Percentiles rank a stretch among this genome's conserved stretches.
These are phyloP conservation scores for Fusarium algeriense DNA, from an alignment of 2,329 filamentous ascomycete species.

Conservation along the genomic window DNA sequence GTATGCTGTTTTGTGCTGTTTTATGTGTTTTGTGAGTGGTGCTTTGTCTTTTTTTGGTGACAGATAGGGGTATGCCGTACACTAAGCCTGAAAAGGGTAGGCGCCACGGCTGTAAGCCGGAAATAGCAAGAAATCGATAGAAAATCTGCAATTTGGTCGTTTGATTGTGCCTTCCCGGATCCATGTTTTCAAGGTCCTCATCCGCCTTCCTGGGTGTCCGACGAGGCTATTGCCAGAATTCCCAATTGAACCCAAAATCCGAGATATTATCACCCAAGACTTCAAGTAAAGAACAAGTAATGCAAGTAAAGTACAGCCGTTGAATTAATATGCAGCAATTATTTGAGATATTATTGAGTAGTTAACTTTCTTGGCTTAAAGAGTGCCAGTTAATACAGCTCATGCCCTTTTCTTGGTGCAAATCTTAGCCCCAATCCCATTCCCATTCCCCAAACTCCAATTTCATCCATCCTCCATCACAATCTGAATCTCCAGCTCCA, in stretches of 20 bases:
- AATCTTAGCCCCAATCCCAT: background rate
- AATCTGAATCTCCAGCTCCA: background rate
- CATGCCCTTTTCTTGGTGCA: background rate
- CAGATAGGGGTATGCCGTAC: no score
- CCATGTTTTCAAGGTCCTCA: no score
- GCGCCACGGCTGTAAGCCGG: no score
- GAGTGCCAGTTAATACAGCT: background rate
- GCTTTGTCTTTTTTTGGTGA: no score
- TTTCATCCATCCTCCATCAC: background rate
- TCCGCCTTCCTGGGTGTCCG: background rate
- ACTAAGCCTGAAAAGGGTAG: no score
- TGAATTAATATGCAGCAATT: no score
- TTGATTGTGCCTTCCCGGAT: no score
- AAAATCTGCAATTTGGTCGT: no score
- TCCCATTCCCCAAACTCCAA: constrained; percentile 9
- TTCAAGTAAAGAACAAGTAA: background rate
- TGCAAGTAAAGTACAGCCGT: no score
- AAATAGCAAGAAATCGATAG: no score
- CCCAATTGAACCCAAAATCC: background rate
- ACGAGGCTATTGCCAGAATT: constrained; percentile 6
- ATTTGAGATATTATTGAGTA: background rate
- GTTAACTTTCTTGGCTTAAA: background rate
- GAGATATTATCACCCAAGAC: background rate
- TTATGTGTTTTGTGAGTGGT: no score
- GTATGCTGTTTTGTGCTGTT: no score